Evolutionary conservation across 306 rosid genomes (phyloP), one percentile per base, ranked within the genome.

Genomic region (Trifolium dubium): DNA sequence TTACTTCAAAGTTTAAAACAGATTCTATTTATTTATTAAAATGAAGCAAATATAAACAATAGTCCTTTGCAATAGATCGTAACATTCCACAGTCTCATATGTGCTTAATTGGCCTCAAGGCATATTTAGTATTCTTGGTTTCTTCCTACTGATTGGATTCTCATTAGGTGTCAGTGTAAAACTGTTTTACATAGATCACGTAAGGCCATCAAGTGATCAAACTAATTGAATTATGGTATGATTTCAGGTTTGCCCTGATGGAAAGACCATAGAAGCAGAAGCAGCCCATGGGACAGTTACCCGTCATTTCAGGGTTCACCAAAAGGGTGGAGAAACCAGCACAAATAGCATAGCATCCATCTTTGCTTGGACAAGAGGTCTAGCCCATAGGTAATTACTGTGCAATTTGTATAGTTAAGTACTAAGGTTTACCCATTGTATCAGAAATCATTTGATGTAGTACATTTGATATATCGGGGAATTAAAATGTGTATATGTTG

Each of bases 271-370:
- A 2, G 99, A 94, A 88, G 89, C 99, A 46, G 99, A 94, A 87
- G 99, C 99, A 41, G 99, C 99, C 72, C 99, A 94, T 65, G 99
- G 99, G 19, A 94, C 99, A 56, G 99, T 94, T 53, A 94, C 99
- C 11, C 83, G 99, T 56, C 99, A 94, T 76, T 94, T 8, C 70
- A 86, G 99, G 90, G 99, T 94, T 86, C 99, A 94, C 80, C 97
- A 94, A 82, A 94, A 88, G 76, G 99, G 99, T 30, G 97, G 97
- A 59, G 99, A 94, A 92, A 94, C 99, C 58, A 94, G 99, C 89
- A 94, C 99, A 82, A 94, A 94, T 67, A 94, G 99, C 88, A 91
- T 94, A 67, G 99, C 99, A n/a, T 94, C 99, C 75, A 89, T 94
- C 75, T 94, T 94, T 90, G 99, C 99, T 81, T 94, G 99, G 99